Evolutionary conservation across 148 eudicot species (phyloP), one percentile per base, ranked within the genome.

Genomic region (Rhododendron williamsianum): DNA sequence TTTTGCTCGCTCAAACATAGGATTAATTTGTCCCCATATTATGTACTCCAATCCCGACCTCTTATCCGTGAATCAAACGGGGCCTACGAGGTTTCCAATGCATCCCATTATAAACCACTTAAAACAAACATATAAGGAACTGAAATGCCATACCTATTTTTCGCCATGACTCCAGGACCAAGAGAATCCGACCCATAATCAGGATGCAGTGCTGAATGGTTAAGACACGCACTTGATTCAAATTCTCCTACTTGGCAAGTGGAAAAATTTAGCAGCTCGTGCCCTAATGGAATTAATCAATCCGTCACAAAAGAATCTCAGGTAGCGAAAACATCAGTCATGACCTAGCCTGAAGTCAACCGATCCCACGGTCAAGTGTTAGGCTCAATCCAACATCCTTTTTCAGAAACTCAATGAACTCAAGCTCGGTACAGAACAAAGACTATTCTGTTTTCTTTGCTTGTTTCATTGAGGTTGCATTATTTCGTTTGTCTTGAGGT

Each of bases 171-270:
- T 69, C 38, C 74, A 69, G 74, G 74, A 69, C 35, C 74, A 69
- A 69, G 36, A 30, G 74, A 69, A 69, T 69, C 74, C 7, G 13
- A 30, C 27, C 74, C 74, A 69, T 11, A 10, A 69, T 30, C 74
- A 69, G 74, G 74, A 69, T 11, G 74, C 36, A 3, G 13, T 27
- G 74, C 74, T 27, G 36, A 69, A 30, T 30, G 74, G 36, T 27
- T 69, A 69, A 69, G 35, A 69, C 74, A 69, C 3, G 74, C 74
- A 25, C 74, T 69, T 11, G 74, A 69, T 69, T 69, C 35, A 69
- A 27, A 69, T 69, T 69, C 74, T 69, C 74, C 74, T 69, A 69
- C 74, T 69, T 69, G 74, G 74, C 36, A 27, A 69, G 74, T 69
- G 36, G 33, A 25, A 30, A 69, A 67, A 30, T 69, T 11, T 69